A percentile compares a stretch with the other conserved stretches of the same genome.
phyloP scores from a whole-genome alignment of 371 early-diverging fungal genomes.

The Umbelopsis sp. region DNA sequence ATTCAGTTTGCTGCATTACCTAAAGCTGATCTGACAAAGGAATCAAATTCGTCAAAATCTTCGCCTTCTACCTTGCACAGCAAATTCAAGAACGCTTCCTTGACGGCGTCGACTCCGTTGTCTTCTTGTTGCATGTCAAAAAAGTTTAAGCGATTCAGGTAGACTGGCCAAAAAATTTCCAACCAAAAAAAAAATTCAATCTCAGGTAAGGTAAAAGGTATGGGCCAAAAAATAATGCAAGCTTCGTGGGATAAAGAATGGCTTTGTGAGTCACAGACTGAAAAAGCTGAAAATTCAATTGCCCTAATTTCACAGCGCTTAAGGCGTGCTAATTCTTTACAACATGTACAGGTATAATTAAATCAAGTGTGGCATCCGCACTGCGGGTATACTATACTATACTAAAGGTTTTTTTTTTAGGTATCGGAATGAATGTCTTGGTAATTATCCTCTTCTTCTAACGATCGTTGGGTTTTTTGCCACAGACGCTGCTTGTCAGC shows the following conservation, averaged over 20 bases:
- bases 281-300: no score
- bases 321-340: not conserved
- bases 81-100: conserved; percentile 57
- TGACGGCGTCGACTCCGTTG: conserved; percentile 43
- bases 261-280: no score
- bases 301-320: not conserved
- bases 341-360: not conserved
- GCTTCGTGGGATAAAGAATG: no score
- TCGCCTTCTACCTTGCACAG: conserved; percentile 52
- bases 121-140: conserved; percentile 16
- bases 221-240: no score
- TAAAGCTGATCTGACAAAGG: conserved; percentile 58
- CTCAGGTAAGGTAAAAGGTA: not conserved
- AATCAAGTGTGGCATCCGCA: not conserved
- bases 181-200: not conserved
- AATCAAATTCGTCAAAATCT: conserved; percentile 56
- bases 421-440: conserved; percentile 10
- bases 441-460: not conserved
- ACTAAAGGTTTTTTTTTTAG: not conserved
- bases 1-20: conserved; percentile 31
- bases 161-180: not conserved
- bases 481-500: not conserved
- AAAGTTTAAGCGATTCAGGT: not conserved
- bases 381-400: not conserved
- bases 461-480: not conserved